Evolutionary conservation across 352 stramenopile genomes (phyloP), one percentile per base, ranked within the genome.

Genomic region (Aphanomyces astaci): DNA sequence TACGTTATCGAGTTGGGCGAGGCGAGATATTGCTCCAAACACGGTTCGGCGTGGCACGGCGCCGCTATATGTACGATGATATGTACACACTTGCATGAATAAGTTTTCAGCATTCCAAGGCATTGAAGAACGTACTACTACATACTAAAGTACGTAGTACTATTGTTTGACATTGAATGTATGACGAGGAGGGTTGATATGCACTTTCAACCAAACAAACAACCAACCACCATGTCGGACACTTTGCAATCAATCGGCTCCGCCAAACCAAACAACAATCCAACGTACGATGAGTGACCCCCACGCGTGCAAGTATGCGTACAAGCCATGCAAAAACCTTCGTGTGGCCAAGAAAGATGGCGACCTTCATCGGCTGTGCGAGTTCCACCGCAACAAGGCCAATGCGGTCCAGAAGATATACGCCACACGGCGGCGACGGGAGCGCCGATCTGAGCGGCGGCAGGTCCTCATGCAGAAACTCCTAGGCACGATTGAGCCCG

Each of bases 381-480:
- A 64, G 30, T 33, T 53, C 30, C 67, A 72, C 48, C 59, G 67
- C 4, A 46, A 68, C 5, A 72, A 72, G 32, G 67, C 67, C 11
- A 72, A 72, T 30, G 67, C 48, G 28, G 33, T 57, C 32, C 67
- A 72, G 52, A 46, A 39, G 25, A 33, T 43, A 4, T 65, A 65
- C 27, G 54, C 49, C 7, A 68, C 48, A 15, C 48, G 48, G n/a
- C 48, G 48, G 10, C 48, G 48, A 10, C 48, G 48, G 11, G 48
- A 55, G 27, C n/a, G n/a, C 10, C 48, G 48, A 10, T 31, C 48
- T 11, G 10, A 31, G 27, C n/a, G 27, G n/a, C n/a, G 10, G n/a
- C 48, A 55, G 27, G 22, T 55, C n/a, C n/a, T 55, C 10, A n/a
- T 31, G 11, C n/a, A 55, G n/a, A 11, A 22, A 30, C 48, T 55